These are phyloP conservation scores for Monosporascus sp. DNA, from an alignment of 2,329 filamentous ascomycete genomes.

Conservation along the genomic window DNA sequence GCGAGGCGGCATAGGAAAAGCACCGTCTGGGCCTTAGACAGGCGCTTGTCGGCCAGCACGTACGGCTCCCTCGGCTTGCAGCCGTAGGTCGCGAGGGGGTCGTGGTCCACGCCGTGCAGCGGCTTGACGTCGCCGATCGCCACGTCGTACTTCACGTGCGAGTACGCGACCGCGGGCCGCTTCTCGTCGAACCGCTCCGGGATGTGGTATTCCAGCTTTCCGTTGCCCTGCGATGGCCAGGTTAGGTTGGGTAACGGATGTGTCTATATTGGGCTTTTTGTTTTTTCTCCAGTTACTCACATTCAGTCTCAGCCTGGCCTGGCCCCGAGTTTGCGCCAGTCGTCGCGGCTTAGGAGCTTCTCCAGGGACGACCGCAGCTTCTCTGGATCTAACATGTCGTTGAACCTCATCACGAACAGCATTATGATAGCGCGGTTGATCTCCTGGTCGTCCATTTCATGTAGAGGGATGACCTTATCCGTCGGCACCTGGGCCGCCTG, in stretches of 20 bases:
- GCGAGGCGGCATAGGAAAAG: conserved; percentile 5
- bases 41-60: not conserved
- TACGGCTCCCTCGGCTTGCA: conserved; percentile 4
- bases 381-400: not conserved
- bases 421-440: not conserved
- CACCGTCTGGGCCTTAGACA: conserved; percentile 3
- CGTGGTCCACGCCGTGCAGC: conserved; percentile 28
- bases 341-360: not conserved
- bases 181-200: conserved; percentile 30
- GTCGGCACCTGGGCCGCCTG: not conserved
- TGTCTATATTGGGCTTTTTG: not conserved
- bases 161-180: conserved; percentile 37
- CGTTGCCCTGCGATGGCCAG: not conserved
- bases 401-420: not conserved
- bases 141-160: conserved; percentile 30
- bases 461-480: not conserved
- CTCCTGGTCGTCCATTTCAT: not conserved
- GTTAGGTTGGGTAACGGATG: not conserved
- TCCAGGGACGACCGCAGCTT: not conserved
- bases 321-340: not conserved
- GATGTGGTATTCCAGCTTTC: conserved; percentile 36
- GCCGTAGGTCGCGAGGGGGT: conserved; percentile 25
- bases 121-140: conserved; percentile 34
- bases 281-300: not conserved
- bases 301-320: not conserved